Percentiles rank a stretch among this genome's conserved stretches.
phyloP scores from a whole-genome alignment of 2,329 filamentous ascomycete genomes.

The Colletotrichum tofieldiae region DNA sequence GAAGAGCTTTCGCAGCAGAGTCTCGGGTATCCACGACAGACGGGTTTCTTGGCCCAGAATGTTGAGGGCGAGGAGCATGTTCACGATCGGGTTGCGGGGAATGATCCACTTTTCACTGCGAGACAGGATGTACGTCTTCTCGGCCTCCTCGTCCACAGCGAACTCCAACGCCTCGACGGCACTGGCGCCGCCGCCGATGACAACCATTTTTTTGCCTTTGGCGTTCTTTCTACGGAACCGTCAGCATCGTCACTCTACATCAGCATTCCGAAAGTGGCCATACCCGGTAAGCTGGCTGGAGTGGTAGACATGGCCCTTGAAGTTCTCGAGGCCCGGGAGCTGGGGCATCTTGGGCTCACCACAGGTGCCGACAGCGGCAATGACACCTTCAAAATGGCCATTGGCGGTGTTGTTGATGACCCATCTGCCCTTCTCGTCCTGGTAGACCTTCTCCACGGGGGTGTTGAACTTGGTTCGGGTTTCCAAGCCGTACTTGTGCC shows the following conservation, averaged over 20 bases:
- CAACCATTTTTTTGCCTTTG: slow-evolving; percentile 81
- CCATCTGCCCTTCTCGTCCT: slow-evolving; percentile 80
- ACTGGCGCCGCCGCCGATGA: slow-evolving; percentile 85
- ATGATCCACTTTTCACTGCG: slow-evolving; percentile 92
- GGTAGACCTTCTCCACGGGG: slow-evolving; percentile 78
- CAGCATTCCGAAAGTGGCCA: slow-evolving; percentile 5
- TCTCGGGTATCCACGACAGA: slow-evolving; percentile 84
- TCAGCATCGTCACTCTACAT: slow-evolving; percentile 43
- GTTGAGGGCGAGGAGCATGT: slow-evolving; percentile 82
- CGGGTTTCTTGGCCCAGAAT: slow-evolving; percentile 84
- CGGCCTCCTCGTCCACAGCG: slow-evolving; percentile 76
- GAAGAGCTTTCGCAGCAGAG: slow-evolving; percentile 82
- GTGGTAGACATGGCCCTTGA: slow-evolving; percentile 81
- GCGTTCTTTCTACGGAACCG: slow-evolving; percentile 70
- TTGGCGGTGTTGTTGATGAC: slow-evolving; percentile 81
- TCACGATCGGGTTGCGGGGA: slow-evolving; percentile 82
- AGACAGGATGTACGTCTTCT: slow-evolving; percentile 80
- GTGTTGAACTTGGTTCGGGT: slow-evolving; percentile 81
- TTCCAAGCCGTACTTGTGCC: slow-evolving; percentile 82
- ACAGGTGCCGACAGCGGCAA: slow-evolving; percentile 85
- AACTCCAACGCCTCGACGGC: slow-evolving; percentile 89
- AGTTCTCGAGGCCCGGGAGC: slow-evolving; percentile 79
- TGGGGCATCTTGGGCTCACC: slow-evolving; percentile 82
- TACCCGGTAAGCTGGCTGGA: slow-evolving; percentile 80
- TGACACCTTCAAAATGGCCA: slow-evolving; percentile 83